Evolutionary conservation across 371 early-diverging fungal species (phyloP).

Genomic region (Dichotomocladium elegans): DNA sequence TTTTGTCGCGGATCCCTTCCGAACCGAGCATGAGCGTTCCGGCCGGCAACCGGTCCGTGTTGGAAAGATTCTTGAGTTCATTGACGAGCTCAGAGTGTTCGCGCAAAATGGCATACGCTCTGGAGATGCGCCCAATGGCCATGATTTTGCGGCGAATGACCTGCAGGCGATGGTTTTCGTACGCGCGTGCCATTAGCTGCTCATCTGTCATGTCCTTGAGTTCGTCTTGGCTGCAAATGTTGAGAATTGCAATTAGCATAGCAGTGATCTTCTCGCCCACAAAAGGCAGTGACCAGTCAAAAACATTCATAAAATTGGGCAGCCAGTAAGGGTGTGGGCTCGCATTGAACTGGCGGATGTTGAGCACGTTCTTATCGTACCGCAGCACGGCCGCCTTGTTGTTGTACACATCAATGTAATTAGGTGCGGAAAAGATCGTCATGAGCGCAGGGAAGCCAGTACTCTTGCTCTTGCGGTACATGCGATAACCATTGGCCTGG

Average conservation of each 20-base stretch:
- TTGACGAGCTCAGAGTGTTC: conserved; percentile 86
- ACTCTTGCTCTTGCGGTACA: conserved; percentile 90
- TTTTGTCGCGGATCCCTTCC: conserved; percentile 85
- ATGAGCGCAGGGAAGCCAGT: conserved; percentile 95
- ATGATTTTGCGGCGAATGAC: conserved; percentile 87
- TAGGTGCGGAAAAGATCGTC: conserved; percentile 97
- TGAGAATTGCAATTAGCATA: conserved; percentile 90
- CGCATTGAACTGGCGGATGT: conserved; percentile 85
- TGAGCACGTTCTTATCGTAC: conserved; percentile 96
- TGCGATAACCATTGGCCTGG: conserved; percentile 95
- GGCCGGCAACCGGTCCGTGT: conserved; percentile 73
- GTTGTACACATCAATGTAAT: conserved; percentile 96
- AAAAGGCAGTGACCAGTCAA: conserved; percentile 97
- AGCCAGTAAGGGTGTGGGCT: conserved; percentile 96
- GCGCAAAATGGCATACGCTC: conserved; percentile 84
- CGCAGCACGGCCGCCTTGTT: conserved; percentile 97
- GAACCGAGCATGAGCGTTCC: conserved; percentile 87
- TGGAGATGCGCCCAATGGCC: conserved; percentile 87
- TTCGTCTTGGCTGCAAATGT: conserved; percentile 83
- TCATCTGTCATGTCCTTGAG: conserved; percentile 32
- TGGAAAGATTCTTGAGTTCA: conserved; percentile 88
- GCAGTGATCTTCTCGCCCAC: conserved; percentile 97
- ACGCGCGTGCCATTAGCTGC: conserved; percentile 14
- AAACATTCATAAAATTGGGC: conserved; percentile 96
- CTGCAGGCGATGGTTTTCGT: conserved; percentile 62